Evolutionary conservation across 805 yeast species (phyloP).

Genomic region (Metschnikowia lachancei): DNA sequence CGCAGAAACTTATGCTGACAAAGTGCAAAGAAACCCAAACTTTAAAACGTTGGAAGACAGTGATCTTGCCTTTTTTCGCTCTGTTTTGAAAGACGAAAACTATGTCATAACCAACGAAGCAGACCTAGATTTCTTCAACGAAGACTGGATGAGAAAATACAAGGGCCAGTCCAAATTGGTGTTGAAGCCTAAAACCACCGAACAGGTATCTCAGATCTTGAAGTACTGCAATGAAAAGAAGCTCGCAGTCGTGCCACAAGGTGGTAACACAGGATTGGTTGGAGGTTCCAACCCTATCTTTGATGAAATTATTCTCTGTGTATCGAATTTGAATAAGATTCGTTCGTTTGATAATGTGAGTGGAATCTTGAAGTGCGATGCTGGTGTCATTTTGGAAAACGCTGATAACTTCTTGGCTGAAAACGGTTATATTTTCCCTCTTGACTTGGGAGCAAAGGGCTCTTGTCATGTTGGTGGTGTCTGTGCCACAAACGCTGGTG

Average conservation of each 20-base stretch:
- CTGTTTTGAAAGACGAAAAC: conserved; percentile 51
- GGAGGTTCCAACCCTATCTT: conserved; percentile 93
- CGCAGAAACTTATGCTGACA: conserved; percentile 62
- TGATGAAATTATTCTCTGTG: conserved; percentile 79
- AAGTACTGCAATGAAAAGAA: conserved; percentile 74
- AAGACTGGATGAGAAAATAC: conserved; percentile 94
- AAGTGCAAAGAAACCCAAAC: conserved; percentile 47
- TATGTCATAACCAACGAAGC: conserved; percentile 54
- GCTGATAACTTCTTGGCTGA: conserved; percentile 80
- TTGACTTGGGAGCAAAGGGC: conserved; percentile 95
- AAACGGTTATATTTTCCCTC: conserved; percentile 85
- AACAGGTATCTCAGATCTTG: conserved; percentile 72
- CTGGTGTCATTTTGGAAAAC: conserved; percentile 83
- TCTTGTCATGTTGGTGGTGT: conserved; percentile 95
- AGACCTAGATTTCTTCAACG: conserved; percentile 71
- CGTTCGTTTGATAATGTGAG: conserved; percentile 78
- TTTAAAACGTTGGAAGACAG: conserved; percentile 52
- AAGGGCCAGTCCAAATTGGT: conserved; percentile 82
- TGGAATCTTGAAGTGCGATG: conserved; percentile 85
- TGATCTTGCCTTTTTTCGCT: conserved; percentile 61
- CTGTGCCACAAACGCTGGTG: conserved; percentile 96
- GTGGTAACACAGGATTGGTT: conserved; percentile 94
- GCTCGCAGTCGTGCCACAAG: conserved; percentile 91
- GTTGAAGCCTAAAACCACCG: conserved; percentile 75
- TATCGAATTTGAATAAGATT: conserved; percentile 69